Evolutionary conservation across 2,329 filamentous ascomycete species (phyloP).

Genomic region (Pseudocercospora pini-densiflorae): DNA sequence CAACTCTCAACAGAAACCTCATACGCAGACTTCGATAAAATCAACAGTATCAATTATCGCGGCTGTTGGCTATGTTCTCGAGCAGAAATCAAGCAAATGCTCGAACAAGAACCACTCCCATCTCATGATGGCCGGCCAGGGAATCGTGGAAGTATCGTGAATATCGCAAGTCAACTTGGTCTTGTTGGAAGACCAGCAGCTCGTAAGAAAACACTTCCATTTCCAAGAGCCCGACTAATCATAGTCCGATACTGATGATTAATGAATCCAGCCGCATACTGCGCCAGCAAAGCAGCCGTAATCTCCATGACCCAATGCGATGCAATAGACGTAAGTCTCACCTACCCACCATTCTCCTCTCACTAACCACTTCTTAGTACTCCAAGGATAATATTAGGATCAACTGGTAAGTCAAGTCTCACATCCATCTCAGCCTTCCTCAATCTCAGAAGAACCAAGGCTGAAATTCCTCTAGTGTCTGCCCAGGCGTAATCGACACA

Average conservation of each 20-base stretch:
- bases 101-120: constrained; percentile 47
- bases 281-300: constrained; percentile 53
- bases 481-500: constrained; percentile 53
- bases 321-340: constrained; percentile 50
- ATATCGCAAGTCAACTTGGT: constrained; percentile 51
- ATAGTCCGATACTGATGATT: background rate
- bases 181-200: constrained; percentile 49
- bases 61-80: constrained; percentile 53
- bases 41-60: constrained; percentile 51
- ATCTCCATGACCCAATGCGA: constrained; percentile 53
- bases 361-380: constrained; percentile 40
- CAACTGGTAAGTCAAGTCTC: constrained; percentile 38
- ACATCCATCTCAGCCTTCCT: background rate
- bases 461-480: constrained; percentile 42
- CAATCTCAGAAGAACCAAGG: too few relatives aligned
- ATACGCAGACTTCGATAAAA: constrained; percentile 48
- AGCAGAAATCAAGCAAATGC: constrained; percentile 51
- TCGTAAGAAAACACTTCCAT: too few relatives aligned
- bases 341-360: background rate
- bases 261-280: constrained; percentile 48
- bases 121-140: constrained; percentile 52
- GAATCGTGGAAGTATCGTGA: constrained; percentile 50
- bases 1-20: constrained; percentile 44
- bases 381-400: constrained; percentile 51
- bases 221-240: too few relatives aligned